Conservation (phyloP, 306 rosid genomes). For the Fragaria nilgerrensis region DNA sequence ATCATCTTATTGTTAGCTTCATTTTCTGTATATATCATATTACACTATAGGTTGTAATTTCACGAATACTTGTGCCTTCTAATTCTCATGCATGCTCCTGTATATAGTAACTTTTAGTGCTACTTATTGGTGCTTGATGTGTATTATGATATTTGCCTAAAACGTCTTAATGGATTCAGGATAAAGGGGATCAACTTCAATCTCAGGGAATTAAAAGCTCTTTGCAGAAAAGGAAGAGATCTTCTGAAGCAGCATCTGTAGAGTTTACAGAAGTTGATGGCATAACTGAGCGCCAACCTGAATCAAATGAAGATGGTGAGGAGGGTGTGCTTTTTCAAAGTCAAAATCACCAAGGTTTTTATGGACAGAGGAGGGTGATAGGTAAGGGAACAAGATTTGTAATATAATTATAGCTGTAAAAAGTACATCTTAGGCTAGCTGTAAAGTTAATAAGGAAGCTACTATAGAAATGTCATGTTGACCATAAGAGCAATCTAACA, state of each 20-base stretch:
- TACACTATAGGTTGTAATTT: neutral
- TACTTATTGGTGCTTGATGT: slow-evolving; percentile 60
- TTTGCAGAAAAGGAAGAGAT: slow-evolving; percentile 30
- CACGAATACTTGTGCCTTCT: neutral
- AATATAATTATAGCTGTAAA: neutral
- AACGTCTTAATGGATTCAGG: slow-evolving; percentile 42
- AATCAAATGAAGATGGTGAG: slow-evolving; percentile 29
- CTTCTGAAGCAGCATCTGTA: slow-evolving; percentile 39
- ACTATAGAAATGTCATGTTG: neutral
- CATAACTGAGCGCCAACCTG: slow-evolving; percentile 30
- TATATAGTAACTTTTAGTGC: neutral
- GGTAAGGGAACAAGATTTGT: slow-evolving; percentile 40
- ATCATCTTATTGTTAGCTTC: neutral
- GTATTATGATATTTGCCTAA: slow-evolving; percentile 46
- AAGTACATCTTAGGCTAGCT: neutral
- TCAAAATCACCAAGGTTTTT: slow-evolving; percentile 56
- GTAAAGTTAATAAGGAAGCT: neutral
- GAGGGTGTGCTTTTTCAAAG: slow-evolving; percentile 43
- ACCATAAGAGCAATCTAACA: neutral
- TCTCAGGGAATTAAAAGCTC: slow-evolving; percentile 22
- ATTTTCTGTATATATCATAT: neutral
- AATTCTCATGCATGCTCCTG: neutral
- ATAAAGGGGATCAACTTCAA: slow-evolving; percentile 33
- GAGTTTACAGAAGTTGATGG: slow-evolving; percentile 43
- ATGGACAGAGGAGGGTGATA: slow-evolving; percentile 85